Evolutionary conservation across 805 yeast genomes (phyloP).

Genomic region (Yamadazyma akitaensis): DNA sequence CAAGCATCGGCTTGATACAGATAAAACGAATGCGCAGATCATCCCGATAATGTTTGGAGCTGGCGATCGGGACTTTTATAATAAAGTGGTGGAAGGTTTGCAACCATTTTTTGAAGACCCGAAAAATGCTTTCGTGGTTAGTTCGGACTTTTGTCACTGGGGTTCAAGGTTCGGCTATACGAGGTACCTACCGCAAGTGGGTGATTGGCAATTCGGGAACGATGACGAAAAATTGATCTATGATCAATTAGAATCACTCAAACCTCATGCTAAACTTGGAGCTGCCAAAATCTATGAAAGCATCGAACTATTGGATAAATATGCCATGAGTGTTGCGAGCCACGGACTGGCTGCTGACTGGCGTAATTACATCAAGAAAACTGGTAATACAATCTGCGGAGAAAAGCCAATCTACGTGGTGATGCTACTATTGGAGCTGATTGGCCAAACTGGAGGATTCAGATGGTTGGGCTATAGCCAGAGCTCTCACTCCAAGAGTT

Average conservation of each 20-base stretch:
- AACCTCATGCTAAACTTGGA: slow-evolving; percentile 9
- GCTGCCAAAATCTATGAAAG: slow-evolving; percentile 59
- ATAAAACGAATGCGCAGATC: slow-evolving; percentile 36
- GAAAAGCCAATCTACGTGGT: slow-evolving; percentile 59
- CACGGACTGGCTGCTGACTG: slow-evolving; percentile 57
- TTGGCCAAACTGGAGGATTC: slow-evolving; percentile 26
- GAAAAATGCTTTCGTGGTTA: slow-evolving; percentile 66
- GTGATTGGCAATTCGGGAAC: neutral
- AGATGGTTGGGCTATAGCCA: slow-evolving; percentile 81
- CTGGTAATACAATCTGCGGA: slow-evolving; percentile 94
- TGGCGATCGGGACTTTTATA: slow-evolving; percentile 44
- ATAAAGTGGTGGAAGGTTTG: slow-evolving; percentile 46
- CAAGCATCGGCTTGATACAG: slow-evolving; percentile 42
- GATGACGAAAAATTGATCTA: neutral
- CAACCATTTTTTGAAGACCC: slow-evolving; percentile 52
- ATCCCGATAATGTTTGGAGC: slow-evolving; percentile 82
- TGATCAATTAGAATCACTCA: neutral
- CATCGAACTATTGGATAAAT: slow-evolving; percentile 68
- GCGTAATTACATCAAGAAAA: slow-evolving; percentile 59
- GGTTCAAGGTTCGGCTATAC: slow-evolving; percentile 46
- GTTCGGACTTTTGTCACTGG: slow-evolving; percentile 97
- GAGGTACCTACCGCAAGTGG: slow-evolving; percentile 21
- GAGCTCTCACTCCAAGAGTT: slow-evolving; percentile 50
- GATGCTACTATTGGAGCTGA: slow-evolving; percentile 8
- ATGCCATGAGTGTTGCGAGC: slow-evolving; percentile 63